Percentiles rank a stretch among this genome's conserved stretches.
These are phyloP conservation scores for Cercospora zeae-maydis DNA, from an alignment of 2,329 filamentous ascomycete genomes.

Conservation along the genomic window DNA sequence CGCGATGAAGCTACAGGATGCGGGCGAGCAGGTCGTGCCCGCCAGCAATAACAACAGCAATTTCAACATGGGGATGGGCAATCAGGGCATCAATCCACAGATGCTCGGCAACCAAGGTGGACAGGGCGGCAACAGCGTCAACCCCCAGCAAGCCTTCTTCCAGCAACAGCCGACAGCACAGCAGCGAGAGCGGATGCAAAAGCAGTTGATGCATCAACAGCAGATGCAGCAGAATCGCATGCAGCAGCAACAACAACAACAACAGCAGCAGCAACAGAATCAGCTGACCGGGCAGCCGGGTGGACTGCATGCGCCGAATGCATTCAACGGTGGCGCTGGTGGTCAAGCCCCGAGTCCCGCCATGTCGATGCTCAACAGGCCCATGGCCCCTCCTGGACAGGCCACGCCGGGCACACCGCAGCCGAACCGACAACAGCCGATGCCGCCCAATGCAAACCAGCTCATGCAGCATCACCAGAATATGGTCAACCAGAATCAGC, in stretches of 20 bases:
- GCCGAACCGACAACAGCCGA: constrained; percentile 30
- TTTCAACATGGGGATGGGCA: constrained; percentile 33
- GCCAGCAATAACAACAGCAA: constrained; percentile 54
- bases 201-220: constrained; percentile 35
- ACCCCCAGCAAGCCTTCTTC: constrained; percentile 41
- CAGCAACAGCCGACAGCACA: constrained; percentile 37
- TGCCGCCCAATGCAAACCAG: constrained; percentile 26
- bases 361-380: constrained; percentile 50
- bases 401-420: constrained; percentile 35
- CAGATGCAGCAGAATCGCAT: constrained; percentile 26
- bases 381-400: constrained; percentile 47
- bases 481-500: constrained; percentile 33
- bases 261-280: constrained; percentile 36
- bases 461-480: constrained; percentile 33
- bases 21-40: constrained; percentile 61
- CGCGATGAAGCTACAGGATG: constrained; percentile 58
- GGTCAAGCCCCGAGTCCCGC: constrained; percentile 39
- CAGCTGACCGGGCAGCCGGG: constrained; percentile 48
- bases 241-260: constrained; percentile 27
- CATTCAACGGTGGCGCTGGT: constrained; percentile 34
- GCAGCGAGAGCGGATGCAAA: constrained; percentile 42
- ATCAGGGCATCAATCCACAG: constrained; percentile 35
- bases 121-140: constrained; percentile 21
- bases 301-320: constrained; percentile 43
- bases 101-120: constrained; percentile 35